Base-by-base conservation (phyloP, 139 green algal species). In the Tetratostichococcus sp. region DNA sequence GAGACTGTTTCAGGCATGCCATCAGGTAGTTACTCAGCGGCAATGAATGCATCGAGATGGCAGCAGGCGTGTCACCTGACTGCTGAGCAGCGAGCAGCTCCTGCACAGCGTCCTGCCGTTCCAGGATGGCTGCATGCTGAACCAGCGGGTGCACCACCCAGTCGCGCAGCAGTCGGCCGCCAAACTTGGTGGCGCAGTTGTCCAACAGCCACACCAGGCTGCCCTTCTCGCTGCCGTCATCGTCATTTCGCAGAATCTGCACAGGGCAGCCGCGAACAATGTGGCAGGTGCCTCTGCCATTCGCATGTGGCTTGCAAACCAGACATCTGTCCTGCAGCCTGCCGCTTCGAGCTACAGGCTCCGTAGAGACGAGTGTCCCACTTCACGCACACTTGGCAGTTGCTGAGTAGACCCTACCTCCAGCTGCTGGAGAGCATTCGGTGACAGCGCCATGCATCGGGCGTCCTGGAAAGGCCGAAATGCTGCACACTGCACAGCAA, bases 201-300 rank as follows among this genome's bases (percentile, higher is more conserved):
- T 97, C 87, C 59, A 98, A 67, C 34, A 97, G 80, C 77, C 89
- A 90, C 35, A 98, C 79, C 72, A 98, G 80, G 17, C 84, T 91
- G 43, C 90, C 93, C 22, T 71, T 74, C 28, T 82, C 50, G 11
- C 30, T 39, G 57, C 84, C 85, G 72, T 82, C 80, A 4, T 79
- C 71, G 19, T 26, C 71, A 74, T 77, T 82, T 21, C 59, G 65
- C 65, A 86, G 80, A 1, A 92, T 69, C 80, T 91, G 81, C 30
- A 89, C 75, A 77, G 85, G 83, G 32, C 76, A 77, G 62, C 75
- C 59, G 58, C 14, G 4, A 25, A 17, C 58, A n/a, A n/a, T n/a
- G n/a, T n/a, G n/a, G n/a, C n/a, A n/a, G n/a, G n/a, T n/a, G n/a
- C n/a, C n/a, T n/a, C n/a, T n/a, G n/a, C n/a, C n/a, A n/a, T n/a